Percentiles rank a stretch among this genome's conserved stretches.
Evolutionary conservation across 2,329 filamentous ascomycete genomes (phyloP).

Genomic region (Penicillium sp.): DNA sequence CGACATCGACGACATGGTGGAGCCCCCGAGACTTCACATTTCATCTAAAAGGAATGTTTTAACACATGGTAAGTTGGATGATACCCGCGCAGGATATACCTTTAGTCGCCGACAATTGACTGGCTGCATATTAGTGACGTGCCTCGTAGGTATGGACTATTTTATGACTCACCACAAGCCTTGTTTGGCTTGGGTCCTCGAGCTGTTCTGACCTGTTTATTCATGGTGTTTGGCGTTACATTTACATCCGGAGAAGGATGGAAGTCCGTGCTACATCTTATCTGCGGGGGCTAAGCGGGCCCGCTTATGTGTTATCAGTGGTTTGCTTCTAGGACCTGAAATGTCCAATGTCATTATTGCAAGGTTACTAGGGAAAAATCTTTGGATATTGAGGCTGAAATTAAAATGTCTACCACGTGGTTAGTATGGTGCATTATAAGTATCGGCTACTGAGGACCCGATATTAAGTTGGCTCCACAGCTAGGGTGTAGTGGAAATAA

Average conservation of each 20-base stretch:
- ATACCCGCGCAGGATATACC: conserved; percentile 11
- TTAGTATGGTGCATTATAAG: background rate
- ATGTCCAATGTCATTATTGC: background rate
- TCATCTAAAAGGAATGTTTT: conserved; percentile 22
- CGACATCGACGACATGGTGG: conserved; percentile 32
- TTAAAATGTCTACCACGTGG: background rate
- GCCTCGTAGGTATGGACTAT: background rate
- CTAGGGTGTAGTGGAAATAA: background rate
- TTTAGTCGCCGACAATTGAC: conserved; percentile 34
- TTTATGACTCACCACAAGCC: conserved; percentile 27
- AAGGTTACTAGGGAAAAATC: background rate
- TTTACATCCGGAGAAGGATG: background rate
- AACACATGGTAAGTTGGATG: background rate
- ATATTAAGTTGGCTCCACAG: background rate
- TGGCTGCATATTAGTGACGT: conserved; percentile 12
- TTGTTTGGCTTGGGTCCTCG: conserved; percentile 33
- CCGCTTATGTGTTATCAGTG: conserved; percentile 4
- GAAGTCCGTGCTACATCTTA: conserved; percentile 5
- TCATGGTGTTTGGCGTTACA: conserved; percentile 15
- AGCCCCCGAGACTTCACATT: conserved; percentile 30
- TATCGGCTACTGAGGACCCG: background rate
- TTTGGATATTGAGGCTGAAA: background rate
- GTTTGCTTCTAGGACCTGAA: background rate
- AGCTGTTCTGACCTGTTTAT: conserved; percentile 15
- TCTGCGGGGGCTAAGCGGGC: conserved; percentile 3